These are phyloP conservation scores for Eucalyptus tenuipes DNA, from an alignment of 345 rosid species.

Conservation along the genomic window DNA sequence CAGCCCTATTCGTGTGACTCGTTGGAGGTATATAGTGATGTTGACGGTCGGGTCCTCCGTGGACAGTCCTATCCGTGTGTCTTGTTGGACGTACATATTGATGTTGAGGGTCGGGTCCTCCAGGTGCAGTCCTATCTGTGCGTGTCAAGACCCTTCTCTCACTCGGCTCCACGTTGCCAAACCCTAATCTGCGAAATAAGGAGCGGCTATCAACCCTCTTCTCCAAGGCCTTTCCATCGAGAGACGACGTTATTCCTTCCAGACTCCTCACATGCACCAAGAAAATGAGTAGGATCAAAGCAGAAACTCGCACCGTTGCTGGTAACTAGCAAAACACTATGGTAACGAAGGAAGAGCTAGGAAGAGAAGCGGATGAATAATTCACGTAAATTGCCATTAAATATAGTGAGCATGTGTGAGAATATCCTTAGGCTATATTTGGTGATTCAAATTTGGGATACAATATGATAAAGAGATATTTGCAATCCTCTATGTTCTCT, in stretches of 20 bases:
- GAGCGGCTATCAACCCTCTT: conserved; percentile 1
- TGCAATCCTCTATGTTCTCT: no score
- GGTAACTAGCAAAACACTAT: neutral
- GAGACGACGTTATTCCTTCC: neutral
- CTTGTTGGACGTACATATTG: neutral
- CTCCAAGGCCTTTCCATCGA: neutral
- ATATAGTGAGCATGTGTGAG: neutral
- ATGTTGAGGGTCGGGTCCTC: conserved; percentile 27
- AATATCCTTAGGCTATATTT: neutral
- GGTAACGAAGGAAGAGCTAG: neutral
- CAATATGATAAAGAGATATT: no score
- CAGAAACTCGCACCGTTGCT: neutral
- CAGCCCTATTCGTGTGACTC: no score
- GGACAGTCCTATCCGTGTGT: neutral
- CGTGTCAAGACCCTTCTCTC: neutral
- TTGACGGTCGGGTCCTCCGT: conserved; percentile 19
- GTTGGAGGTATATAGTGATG: no score
- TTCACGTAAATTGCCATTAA: neutral
- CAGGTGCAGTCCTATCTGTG: neutral
- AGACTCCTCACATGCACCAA: neutral
- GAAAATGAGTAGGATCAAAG: conserved; percentile 11
- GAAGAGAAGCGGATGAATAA: neutral
- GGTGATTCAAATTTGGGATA: no score
- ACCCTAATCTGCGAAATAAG: neutral
- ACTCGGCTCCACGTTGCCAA: neutral